Evolutionary conservation across 495 filamentous ascomycete species (phyloP), one percentile per base, ranked within the genome.

Genomic region (Margaritispora aquatica): DNA sequence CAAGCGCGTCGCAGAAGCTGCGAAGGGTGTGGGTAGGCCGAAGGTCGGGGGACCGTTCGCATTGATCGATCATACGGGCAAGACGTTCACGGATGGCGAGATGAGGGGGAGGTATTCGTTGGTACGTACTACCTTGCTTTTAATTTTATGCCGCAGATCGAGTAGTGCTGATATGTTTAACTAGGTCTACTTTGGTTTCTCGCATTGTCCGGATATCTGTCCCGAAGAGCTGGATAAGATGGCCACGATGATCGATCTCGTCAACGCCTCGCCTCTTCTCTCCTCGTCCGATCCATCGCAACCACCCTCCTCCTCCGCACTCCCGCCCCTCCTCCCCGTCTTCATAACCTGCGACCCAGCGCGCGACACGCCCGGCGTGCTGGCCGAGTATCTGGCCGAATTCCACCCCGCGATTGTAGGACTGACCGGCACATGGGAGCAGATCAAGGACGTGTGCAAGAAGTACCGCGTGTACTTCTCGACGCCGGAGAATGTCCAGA

Each of bases 221-320:
- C 94, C 94, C 26, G 94, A 98, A 64, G 94, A 98, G 77, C 86
- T 98, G 54, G 94, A 98, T 72, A 98, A 98, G 76, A 96, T 98
- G 92, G 90, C 92, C 50, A 77, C 77, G 62, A 96, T 96, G 79
- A 89, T 95, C 68, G 90, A 97, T 69, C 77, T 88, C 44, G 90
- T 94, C 50, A 78, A 83, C 63, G 80, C 70, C 47, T 60, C 73
- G 54, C 47, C 60, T 26, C 65, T 63, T 13, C 47, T 79, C 51
- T 57, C 68, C 36, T 88, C 92, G 1, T 95, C 97, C 69, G 87
- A 96, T 58, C 91, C 92, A 41, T 96, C 91, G 73, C 91, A 29
- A 29, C 50, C 50, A 11, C 38, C 11, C 11, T 24, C 97, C 15
- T 17, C 11, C 11, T 24, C 97, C 15, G 73, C 74, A 5, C 72